These are phyloP conservation scores for Pseudocercospora macadamiae DNA, from an alignment of 2,329 filamentous ascomycete genomes.

Conservation along the genomic window DNA sequence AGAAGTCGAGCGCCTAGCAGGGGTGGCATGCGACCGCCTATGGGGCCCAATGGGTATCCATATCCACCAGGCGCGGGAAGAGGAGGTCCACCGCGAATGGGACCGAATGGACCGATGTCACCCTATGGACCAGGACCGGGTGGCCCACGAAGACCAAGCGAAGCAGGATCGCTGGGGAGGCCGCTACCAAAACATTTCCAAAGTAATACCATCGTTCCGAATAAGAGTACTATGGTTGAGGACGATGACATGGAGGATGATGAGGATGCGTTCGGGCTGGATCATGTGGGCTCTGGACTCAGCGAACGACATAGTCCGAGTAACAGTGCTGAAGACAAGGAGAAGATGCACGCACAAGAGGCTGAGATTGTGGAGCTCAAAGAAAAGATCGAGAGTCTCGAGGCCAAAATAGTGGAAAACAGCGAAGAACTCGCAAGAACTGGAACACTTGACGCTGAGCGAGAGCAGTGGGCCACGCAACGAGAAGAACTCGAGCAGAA, in stretches of 20 bases:
- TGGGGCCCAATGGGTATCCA: slow-evolving; percentile 17
- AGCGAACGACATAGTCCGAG: slow-evolving; percentile 37
- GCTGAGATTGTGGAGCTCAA: slow-evolving; percentile 74
- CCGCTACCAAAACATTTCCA: slow-evolving; percentile 89
- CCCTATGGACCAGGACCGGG: slow-evolving; percentile 30
- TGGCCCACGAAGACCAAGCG: slow-evolving; percentile 46
- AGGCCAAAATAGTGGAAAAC: slow-evolving; percentile 69
- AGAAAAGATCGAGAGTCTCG: slow-evolving; percentile 72
- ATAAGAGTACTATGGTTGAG: slow-evolving; percentile 96
- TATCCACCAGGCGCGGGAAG: slow-evolving; percentile 30
- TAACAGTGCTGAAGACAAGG: slow-evolving; percentile 55
- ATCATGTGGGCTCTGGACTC: slow-evolving; percentile 27
- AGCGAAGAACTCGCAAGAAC: slow-evolving; percentile 54
- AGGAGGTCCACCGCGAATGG: slow-evolving; percentile 29
- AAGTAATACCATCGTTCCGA: slow-evolving; percentile 93
- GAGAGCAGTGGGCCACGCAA: slow-evolving; percentile 44
- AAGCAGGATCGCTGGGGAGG: slow-evolving; percentile 56
- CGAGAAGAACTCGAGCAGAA: slow-evolving; percentile 66
- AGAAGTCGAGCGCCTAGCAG: slow-evolving; percentile 33
- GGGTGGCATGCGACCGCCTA: slow-evolving; percentile 35
- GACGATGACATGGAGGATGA: slow-evolving; percentile 68
- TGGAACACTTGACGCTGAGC: slow-evolving; percentile 25
- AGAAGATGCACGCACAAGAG: slow-evolving; percentile 80
- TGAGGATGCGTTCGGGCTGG: slow-evolving; percentile 32
- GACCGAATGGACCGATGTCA: slow-evolving; percentile 25